Percentiles rank a stretch among this genome's conserved stretches.
Evolutionary conservation across 345 rosid genomes (phyloP).

Genomic region (Bruguiera gymnorhiza): DNA sequence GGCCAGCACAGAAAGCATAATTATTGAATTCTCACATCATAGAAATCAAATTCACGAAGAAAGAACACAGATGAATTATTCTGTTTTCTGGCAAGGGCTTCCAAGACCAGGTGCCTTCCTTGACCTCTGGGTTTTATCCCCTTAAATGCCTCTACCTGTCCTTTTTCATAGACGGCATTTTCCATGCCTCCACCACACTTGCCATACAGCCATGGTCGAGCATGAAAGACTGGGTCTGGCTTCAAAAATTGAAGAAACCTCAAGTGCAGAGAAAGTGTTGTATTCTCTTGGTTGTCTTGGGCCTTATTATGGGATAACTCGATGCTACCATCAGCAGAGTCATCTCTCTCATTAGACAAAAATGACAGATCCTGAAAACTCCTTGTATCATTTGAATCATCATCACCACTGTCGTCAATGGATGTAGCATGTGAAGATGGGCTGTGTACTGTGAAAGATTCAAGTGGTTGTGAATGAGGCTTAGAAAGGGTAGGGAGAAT

Average conservation of each 20-base stretch:
- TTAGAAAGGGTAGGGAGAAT: constrained; percentile 42
- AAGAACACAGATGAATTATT: constrained; percentile 47
- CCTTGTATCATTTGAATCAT: constrained; percentile 15
- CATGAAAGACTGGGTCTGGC: constrained; percentile 23
- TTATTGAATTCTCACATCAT: constrained; percentile 39
- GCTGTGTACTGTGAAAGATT: constrained; percentile 14
- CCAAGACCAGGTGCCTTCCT: constrained; percentile 51
- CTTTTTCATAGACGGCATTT: constrained; percentile 10
- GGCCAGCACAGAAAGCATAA: background rate
- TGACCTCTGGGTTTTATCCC: constrained; percentile 16
- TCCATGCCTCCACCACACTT: constrained; percentile 10
- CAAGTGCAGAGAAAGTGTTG: background rate
- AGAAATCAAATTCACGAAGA: constrained; percentile 72
- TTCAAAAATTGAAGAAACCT: constrained; percentile 23
- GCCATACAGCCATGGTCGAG: constrained; percentile 12
- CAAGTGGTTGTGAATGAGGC: constrained; percentile 23
- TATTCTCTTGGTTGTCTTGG: constrained; percentile 11
- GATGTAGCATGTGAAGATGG: constrained; percentile 14
- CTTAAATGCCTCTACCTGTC: background rate
- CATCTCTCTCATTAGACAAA: constrained; percentile 20
- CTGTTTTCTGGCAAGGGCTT: constrained; percentile 43
- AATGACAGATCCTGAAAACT: constrained; percentile 20
- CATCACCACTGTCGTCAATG: constrained; percentile 8
- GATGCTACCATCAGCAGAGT: constrained; percentile 8
- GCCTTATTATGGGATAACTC: constrained; percentile 6